Base-by-base conservation (phyloP, 768 basidiomycete genomes). In the Leucocoprinus sp. region DNA sequence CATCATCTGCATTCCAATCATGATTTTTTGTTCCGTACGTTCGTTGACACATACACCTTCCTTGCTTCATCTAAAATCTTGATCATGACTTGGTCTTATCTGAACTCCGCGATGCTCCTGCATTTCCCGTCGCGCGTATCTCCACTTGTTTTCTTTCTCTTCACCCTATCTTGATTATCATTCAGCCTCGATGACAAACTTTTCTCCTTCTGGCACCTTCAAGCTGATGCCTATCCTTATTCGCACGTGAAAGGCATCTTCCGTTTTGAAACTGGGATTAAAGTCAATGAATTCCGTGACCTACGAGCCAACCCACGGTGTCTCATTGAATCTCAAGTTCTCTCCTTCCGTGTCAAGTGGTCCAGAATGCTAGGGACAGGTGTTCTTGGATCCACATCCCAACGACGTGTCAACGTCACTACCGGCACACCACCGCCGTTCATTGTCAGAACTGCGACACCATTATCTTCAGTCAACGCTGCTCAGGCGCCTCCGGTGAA, bases 301-400 rank as follows among this genome's bases (percentile, higher is more conserved):
- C 75, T 91, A 17, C 81, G 89, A 23, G 89, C 89, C 9, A 92
- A 92, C 64, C 89, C 89, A 0, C 78, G 89, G 14, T 90, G 87
- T 64, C 75, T 92, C 18, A 66, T 92, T 34, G 89, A 92, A 63
- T 82, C 79, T 50, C 89, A 92, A 55, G 64, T 85, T 19, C 73
- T 92, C 27, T 77, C 83, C 14, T 84, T 92, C 70, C 80, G 89
- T 19, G 80, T 87, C 33, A 83, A 85, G 52, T 89, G 84, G 80
- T 80, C 85, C 1, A 71, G 77, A 19, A 80, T 88, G 71, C 64
- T 80, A 40, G 67, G 80, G 2, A 79, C 80, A 0, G 85, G 84
- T 36, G 73, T 84, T 12, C 69, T 86, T 15, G 82, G 80, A 15
- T 53, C 65, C n/a, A 51, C 31, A 7, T 31, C 60, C 8, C 60